Conservation (phyloP, 768 basidiomycete species). For the Trametes sanguinea region DNA sequence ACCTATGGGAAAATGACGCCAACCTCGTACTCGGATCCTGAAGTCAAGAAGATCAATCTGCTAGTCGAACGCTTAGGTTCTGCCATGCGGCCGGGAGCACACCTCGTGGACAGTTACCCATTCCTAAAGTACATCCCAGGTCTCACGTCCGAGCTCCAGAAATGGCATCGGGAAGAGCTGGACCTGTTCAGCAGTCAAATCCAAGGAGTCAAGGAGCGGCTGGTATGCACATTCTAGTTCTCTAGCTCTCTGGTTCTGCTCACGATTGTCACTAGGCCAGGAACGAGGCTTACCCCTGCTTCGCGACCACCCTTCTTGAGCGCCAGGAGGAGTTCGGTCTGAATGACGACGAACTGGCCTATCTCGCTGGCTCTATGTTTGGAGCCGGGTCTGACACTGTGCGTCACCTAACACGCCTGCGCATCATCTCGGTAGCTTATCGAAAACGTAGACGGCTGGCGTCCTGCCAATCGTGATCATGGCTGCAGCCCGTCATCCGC, state of each 20-base stretch:
- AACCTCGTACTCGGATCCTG: conserved; percentile 39
- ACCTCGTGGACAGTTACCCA: conserved; percentile 40
- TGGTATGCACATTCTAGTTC: neutral
- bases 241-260: neutral
- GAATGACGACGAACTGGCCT: conserved; percentile 39
- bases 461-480: conserved; percentile 34
- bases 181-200: conserved; percentile 36
- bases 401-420: conserved; percentile 9
- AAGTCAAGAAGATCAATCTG: conserved; percentile 37
- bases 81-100: conserved; percentile 40
- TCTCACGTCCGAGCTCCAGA: conserved; percentile 56
- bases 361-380: conserved; percentile 45
- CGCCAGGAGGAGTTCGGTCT: conserved; percentile 36
- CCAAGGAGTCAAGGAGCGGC: conserved; percentile 18
- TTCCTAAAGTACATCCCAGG: conserved; percentile 51
- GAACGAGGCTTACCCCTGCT: conserved; percentile 33
- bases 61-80: conserved; percentile 39
- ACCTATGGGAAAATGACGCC: conserved; percentile 44
- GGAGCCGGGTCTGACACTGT: conserved; percentile 46
- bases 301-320: conserved; percentile 41
- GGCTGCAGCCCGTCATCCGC: conserved; percentile 41
- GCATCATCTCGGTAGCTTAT: neutral
- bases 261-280: conserved; percentile 22
- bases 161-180: conserved; percentile 51
- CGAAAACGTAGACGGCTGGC: conserved; percentile 32